Base-by-base conservation (phyloP, 371 early-diverging fungal genomes). In the Batkoa obscura region DNA sequence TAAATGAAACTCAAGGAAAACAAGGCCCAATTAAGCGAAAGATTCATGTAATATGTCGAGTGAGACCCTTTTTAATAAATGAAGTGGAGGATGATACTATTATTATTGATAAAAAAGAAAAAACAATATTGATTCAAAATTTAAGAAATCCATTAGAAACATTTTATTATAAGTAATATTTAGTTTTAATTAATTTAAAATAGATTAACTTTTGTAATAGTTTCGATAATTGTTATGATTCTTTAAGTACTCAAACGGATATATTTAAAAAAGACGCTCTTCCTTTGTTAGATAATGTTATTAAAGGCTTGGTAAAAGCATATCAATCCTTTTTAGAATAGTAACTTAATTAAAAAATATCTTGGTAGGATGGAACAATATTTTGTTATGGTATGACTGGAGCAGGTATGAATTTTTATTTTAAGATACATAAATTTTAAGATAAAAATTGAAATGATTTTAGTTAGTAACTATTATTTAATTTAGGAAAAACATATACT, bases 311-410 rank as follows among this genome's bases (percentile, higher is more conserved):
- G 56, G 68, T 64, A 62, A 48, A 60, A 56, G 9, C 31, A 34
- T 59, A 15, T 13, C 1, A 23, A 51, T 30, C 32, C 23, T 31
- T 17, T 34, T 23, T n/a, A 17, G 41, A 48, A 3, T 34, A 37
- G 10, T 8, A n/a, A 5, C 13, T n/a, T n/a, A n/a, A n/a, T n/a
- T n/a, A n/a, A n/a, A n/a, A 32, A 41, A n/a, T 13, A n/a, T 48
- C 0, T 41, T 47, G 17, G 12, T 58, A 66, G 67, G 65, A 75
- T 41, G 69, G 78, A 0, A 81, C 81, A 2, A 71, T 84, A 43
- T 79, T 85, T 57, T 76, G 76, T 57, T 84, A 84, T 60, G 86
- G 86, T 1, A 78, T 76, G 42, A 83, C 82, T 0, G 83, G 82
- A 0, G 72, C 75, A 41, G 64, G 63, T 61, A n/a, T n/a, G n/a